A percentile compares a stretch with the other conserved stretches of the same genome.
Conservation (phyloP, 164 flowering plant genomes). For the Tetracentron sinense region DNA sequence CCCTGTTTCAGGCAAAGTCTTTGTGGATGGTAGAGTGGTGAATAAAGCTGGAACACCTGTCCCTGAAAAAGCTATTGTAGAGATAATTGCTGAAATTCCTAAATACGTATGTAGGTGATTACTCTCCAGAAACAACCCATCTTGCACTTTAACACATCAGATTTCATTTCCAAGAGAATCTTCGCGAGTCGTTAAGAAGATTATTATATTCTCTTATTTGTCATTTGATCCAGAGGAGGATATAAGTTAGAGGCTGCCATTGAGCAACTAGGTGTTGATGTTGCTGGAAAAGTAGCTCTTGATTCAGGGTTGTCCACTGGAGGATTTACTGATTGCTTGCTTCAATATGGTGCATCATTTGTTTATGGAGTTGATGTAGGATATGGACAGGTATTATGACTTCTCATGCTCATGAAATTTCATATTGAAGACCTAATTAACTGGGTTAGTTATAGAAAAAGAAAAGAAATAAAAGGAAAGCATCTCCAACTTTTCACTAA, state of each 20-base stretch:
- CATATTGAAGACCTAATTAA: neutral
- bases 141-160: slow-evolving; percentile 4
- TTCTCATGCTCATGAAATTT: neutral
- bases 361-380: slow-evolving; percentile 99
- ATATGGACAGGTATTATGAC: slow-evolving; percentile 80
- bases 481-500: neutral
- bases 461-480: too few relatives aligned
- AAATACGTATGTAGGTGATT: slow-evolving; percentile 99
- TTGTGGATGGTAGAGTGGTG: slow-evolving; percentile 79
- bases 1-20: slow-evolving; percentile 65
- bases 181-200: neutral
- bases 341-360: slow-evolving; percentile 88
- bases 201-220: neutral
- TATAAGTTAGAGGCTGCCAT: slow-evolving; percentile 95
- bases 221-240: slow-evolving; percentile 65
- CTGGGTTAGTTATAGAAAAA: neutral
- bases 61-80: slow-evolving; percentile 66
- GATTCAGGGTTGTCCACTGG: slow-evolving; percentile 98
- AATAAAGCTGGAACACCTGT: slow-evolving; percentile 85
- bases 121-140: slow-evolving; percentile 16
- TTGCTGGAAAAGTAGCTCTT: slow-evolving; percentile 82
- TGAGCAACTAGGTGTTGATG: slow-evolving; percentile 80
- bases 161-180: neutral
- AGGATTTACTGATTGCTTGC: slow-evolving; percentile 98
- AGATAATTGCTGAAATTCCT: slow-evolving; percentile 87